Conservation (phyloP, 768 basidiomycete species). For the Flagelloscypha sp. region DNA sequence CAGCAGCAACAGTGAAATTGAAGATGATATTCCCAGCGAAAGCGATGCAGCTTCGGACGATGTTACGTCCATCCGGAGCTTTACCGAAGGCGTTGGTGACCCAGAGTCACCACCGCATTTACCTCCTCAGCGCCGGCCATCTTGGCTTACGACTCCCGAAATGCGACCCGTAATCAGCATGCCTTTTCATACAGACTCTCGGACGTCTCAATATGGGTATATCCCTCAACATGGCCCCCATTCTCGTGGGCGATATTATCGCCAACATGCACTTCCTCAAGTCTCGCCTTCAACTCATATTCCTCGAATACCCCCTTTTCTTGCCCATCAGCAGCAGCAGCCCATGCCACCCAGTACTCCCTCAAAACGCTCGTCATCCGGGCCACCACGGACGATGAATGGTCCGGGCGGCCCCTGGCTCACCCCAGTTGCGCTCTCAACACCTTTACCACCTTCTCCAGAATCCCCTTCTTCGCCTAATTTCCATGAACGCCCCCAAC, state of each 20-base stretch:
- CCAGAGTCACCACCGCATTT: constrained; percentile 10
- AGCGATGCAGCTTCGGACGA: constrained; percentile 61
- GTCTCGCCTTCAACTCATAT: constrained; percentile 17
- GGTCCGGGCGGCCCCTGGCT: constrained; percentile 32
- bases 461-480: constrained; percentile 29
- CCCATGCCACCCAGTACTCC: constrained; percentile 10
- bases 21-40: constrained; percentile 57
- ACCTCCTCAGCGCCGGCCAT: constrained; percentile 30
- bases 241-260: constrained; percentile 6
- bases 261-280: constrained; percentile 7
- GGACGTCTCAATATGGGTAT: constrained; percentile 8
- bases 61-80: constrained; percentile 59
- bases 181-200: constrained; percentile 9
- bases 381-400: constrained; percentile 32
- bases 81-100: constrained; percentile 41
- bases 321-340: constrained; percentile 3
- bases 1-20: constrained; percentile 55
- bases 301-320: constrained; percentile 16
- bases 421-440: constrained; percentile 27
- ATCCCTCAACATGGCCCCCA: constrained; percentile 10
- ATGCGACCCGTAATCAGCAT: constrained; percentile 12
- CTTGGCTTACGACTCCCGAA: constrained; percentile 39
- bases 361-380: constrained; percentile 36
- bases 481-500: constrained; percentile 34
- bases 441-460: constrained; percentile 43